These are phyloP conservation scores for Serendipita indica DNA, from an alignment of 768 basidiomycete genomes.

Conservation along the genomic window DNA sequence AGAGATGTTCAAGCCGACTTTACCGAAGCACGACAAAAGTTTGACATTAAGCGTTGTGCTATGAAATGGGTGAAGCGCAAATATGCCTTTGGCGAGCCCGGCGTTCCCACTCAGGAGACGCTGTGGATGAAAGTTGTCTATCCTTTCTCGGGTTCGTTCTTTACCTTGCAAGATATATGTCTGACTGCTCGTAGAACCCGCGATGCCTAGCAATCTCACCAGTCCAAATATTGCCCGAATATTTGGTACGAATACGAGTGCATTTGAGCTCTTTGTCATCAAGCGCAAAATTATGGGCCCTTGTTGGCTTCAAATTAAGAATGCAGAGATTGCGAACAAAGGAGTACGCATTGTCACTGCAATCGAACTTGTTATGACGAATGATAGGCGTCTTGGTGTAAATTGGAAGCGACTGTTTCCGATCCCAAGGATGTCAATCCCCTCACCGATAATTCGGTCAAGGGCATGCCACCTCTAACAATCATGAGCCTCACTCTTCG, in stretches of 20 bases:
- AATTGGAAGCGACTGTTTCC: conserved; percentile 68
- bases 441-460: conserved; percentile 56
- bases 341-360: conserved; percentile 39
- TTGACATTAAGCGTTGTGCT: conserved; percentile 61
- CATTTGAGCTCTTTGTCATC: conserved; percentile 84
- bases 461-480: conserved; percentile 76
- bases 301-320: conserved; percentile 84
- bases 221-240: conserved; percentile 78
- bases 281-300: conserved; percentile 99
- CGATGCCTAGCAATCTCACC: conserved; percentile 53
- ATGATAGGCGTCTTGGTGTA: conserved; percentile 86
- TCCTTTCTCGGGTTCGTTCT: conserved; percentile 57
- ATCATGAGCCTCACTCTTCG: conserved; percentile 79
- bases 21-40: conserved; percentile 55
- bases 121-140: conserved; percentile 93
- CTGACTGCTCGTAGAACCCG: conserved; percentile 38
- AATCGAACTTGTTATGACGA: background rate
- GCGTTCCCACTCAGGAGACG: conserved; percentile 61
- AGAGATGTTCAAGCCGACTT: conserved; percentile 74
- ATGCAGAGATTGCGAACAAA: conserved; percentile 57
- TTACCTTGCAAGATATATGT: background rate
- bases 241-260: conserved; percentile 81
- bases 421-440: conserved; percentile 85
- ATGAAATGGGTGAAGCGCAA: conserved; percentile 76
- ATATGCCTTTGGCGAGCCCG: conserved; percentile 81